Conservation (phyloP, 2,329 filamentous ascomycete species). For the Atkinsonella texensis region DNA sequence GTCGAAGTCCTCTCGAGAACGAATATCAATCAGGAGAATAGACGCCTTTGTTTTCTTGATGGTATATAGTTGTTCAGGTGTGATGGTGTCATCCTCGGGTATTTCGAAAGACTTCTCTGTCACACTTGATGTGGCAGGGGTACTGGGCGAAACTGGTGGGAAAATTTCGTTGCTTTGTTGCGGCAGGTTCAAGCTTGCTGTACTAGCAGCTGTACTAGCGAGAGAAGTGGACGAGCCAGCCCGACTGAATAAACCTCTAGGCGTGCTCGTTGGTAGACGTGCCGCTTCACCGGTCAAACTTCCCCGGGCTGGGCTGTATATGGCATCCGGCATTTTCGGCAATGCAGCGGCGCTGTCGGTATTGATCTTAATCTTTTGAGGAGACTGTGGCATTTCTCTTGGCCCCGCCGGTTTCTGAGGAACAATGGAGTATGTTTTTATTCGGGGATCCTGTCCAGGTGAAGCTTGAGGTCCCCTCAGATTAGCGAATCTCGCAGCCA, state of each 20-base stretch:
- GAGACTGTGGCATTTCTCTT: constrained; percentile 36
- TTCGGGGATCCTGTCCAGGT: constrained; percentile 39
- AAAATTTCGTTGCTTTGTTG: constrained; percentile 21
- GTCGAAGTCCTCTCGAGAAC: constrained; percentile 69
- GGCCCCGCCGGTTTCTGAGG: constrained; percentile 31
- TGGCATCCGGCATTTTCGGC: constrained; percentile 61
- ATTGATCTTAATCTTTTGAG: constrained; percentile 31
- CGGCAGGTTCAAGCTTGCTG: constrained; percentile 16
- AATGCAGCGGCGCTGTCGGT: constrained; percentile 42
- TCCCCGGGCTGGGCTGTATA: constrained; percentile 67
- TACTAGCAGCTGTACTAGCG: constrained; percentile 17
- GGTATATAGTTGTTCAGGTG: constrained; percentile 56
- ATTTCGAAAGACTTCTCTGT: constrained; percentile 33
- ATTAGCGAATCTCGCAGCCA: constrained; percentile 45
- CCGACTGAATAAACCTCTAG: constrained; percentile 50
- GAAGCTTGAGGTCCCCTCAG: constrained; percentile 32
- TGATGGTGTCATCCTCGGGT: constrained; percentile 46
- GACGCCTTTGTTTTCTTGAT: constrained; percentile 48
- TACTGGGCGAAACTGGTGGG: constrained; percentile 14
- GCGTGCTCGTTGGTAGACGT: constrained; percentile 51
- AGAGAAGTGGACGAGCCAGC: constrained; percentile 39
- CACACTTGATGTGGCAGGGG: constrained; percentile 17
- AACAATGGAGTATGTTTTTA: constrained; percentile 35
- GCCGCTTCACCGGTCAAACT: constrained; percentile 54
- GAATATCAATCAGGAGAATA: constrained; percentile 77